Evolutionary conservation across 169 alveolate species (phyloP).

Genomic region (Perkinsus marinus): DNA sequence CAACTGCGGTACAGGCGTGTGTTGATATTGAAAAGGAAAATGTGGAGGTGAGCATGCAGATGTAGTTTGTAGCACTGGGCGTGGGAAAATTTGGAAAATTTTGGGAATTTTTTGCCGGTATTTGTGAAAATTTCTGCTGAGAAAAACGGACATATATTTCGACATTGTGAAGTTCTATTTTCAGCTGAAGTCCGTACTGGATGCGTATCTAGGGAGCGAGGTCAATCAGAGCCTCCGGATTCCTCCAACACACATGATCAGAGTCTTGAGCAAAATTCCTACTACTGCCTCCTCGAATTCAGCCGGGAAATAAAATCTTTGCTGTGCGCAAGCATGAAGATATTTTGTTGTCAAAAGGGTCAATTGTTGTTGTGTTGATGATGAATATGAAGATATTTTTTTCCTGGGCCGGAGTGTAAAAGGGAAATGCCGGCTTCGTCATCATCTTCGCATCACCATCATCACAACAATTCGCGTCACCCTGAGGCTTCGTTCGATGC

Average conservation of each 20-base stretch:
- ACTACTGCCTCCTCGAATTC: not conserved
- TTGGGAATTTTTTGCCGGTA: too few species aligned
- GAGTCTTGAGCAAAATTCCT: not conserved
- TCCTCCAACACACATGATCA: constrained; percentile 15
- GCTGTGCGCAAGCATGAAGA: not conserved
- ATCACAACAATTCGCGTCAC: not conserved
- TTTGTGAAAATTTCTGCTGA: too few species aligned
- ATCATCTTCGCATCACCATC: not conserved
- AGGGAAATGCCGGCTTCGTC: not conserved
- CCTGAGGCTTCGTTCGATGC: not conserved
- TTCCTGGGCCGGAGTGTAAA: not conserved
- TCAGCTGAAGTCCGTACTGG: constrained; percentile 6
- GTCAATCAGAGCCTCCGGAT: constrained; percentile 29
- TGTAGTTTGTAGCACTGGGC: not conserved
- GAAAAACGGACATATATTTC: too few species aligned
- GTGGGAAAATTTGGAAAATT: too few species aligned
- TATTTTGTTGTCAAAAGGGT: not conserved
- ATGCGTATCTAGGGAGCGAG: constrained; percentile 18
- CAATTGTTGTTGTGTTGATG: not conserved
- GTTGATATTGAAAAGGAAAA: not conserved
- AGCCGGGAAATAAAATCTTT: not conserved
- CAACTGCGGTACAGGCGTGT: not conserved
- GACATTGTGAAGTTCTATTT: not conserved
- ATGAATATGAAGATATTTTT: not conserved
- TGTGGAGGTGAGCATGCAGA: not conserved